Conservation (phyloP, 176 grass and related monocot species). For the Bromus sterilis region DNA sequence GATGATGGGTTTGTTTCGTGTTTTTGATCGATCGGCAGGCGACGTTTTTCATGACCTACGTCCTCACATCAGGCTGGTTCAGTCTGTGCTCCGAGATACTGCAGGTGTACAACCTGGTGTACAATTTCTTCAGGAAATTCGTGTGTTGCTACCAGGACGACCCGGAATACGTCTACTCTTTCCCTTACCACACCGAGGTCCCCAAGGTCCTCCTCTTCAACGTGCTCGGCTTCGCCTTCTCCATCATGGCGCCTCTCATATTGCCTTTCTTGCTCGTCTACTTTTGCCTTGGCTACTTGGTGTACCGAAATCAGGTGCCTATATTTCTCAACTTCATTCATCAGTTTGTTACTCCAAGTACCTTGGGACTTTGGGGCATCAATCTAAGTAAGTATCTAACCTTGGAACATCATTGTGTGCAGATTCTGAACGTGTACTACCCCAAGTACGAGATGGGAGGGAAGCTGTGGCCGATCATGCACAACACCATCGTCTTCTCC, state of each 20-base stretch:
- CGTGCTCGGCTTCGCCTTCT: constrained; percentile 82
- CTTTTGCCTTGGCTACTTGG: constrained; percentile 83
- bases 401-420: too few relatives aligned
- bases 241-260: constrained; percentile 92
- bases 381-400: too few relatives aligned
- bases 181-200: constrained; percentile 93
- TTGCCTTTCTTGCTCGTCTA: constrained; percentile 85
- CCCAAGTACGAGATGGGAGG: constrained; percentile 86
- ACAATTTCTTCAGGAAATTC: constrained; percentile 61
- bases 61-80: constrained; percentile 85
- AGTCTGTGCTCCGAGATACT: constrained; percentile 85
- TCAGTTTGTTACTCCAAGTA: too few relatives aligned
- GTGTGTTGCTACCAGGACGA: constrained; percentile 48
- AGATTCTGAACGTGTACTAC: constrained; percentile 86
- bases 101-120: constrained; percentile 64
- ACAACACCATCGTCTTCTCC: constrained; percentile 79
- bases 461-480: constrained; percentile 79
- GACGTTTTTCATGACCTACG: constrained; percentile 97
- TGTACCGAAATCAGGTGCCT: constrained; percentile 86
- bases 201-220: constrained; percentile 76
- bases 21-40: constrained; percentile 37
- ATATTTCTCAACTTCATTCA: neutral
- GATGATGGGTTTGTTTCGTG: neutral
- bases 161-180: constrained; percentile 55
- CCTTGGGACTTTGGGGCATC: too few relatives aligned